phyloP scores from a whole-genome alignment of 495 filamentous ascomycete species.

The Rhizodiscina lignyota region DNA sequence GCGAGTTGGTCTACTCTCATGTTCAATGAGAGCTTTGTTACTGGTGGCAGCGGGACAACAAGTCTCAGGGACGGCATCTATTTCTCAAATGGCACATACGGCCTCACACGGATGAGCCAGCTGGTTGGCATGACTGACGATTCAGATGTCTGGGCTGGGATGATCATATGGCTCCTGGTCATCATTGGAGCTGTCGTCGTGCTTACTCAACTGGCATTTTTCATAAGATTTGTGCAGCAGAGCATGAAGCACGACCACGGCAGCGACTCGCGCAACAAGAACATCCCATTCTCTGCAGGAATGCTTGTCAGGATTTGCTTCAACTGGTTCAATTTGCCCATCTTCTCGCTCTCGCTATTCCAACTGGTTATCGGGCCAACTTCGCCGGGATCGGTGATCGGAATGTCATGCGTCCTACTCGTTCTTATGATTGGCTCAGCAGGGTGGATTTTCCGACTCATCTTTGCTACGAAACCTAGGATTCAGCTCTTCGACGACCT shows the following conservation, averaged over 20 bases:
- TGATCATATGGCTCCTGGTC: slow-evolving; percentile 69
- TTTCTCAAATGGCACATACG: slow-evolving; percentile 51
- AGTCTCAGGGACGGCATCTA: slow-evolving; percentile 78
- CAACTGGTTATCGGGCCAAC: slow-evolving; percentile 62
- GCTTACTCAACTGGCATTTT: slow-evolving; percentile 64
- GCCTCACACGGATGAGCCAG: slow-evolving; percentile 62
- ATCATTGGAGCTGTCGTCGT: slow-evolving; percentile 46
- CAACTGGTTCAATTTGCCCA: slow-evolving; percentile 79
- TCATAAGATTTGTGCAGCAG: slow-evolving; percentile 55
- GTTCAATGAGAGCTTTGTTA: slow-evolving; percentile 85
- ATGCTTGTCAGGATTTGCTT: slow-evolving; percentile 77
- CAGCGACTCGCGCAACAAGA: slow-evolving; percentile 78
- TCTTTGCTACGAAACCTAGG: slow-evolving; percentile 63
- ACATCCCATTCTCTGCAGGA: slow-evolving; percentile 80
- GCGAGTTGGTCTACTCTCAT: slow-evolving; percentile 76
- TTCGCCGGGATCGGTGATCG: slow-evolving; percentile 54
- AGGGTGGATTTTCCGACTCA: slow-evolving; percentile 62
- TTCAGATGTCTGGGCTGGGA: slow-evolving; percentile 82
- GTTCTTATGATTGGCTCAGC: slow-evolving; percentile 53
- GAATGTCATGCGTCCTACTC: slow-evolving; percentile 55
- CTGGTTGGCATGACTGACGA: slow-evolving; percentile 63
- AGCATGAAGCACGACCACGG: slow-evolving; percentile 52
- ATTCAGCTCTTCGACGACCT: slow-evolving; percentile 85
- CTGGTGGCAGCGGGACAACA: slow-evolving; percentile 39
- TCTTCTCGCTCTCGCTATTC: slow-evolving; percentile 74